phyloP scores from a whole-genome alignment of 257 asterid genomes.

The Solanum megistacrolobum region DNA sequence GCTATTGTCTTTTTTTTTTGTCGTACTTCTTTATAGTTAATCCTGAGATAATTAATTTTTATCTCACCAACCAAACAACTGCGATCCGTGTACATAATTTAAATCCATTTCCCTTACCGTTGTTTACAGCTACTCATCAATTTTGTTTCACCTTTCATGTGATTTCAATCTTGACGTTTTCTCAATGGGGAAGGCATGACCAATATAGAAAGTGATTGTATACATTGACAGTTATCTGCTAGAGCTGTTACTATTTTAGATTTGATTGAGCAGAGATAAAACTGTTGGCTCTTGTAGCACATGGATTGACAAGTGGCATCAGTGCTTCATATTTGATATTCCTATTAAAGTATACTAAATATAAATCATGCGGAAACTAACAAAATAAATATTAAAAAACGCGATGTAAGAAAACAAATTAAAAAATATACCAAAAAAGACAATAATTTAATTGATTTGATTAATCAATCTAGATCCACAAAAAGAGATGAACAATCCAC shows the following conservation, averaged over 20 bases:
- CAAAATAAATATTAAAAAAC: too few relatives aligned
- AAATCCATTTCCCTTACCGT: background rate
- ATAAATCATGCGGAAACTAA: too few relatives aligned
- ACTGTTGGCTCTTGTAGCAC: background rate
- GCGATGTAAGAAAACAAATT: background rate
- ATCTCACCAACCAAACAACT: background rate
- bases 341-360: too few relatives aligned
- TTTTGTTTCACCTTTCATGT: background rate
- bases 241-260: background rate
- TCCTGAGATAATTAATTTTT: background rate
- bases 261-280: background rate
- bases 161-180: background rate
- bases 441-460: background rate
- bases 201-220: background rate
- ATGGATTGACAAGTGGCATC: background rate
- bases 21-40: background rate
- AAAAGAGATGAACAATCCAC: too few relatives aligned
- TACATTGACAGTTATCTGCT: background rate
- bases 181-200: background rate
- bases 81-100: background rate
- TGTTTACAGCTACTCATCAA: background rate
- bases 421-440: background rate
- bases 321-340: background rate
- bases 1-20: background rate
- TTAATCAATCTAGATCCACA: background rate